These are phyloP conservation scores for Beauveria rudraprayagi DNA, from an alignment of 2,329 filamentous ascomycete species.

Conservation along the genomic window DNA sequence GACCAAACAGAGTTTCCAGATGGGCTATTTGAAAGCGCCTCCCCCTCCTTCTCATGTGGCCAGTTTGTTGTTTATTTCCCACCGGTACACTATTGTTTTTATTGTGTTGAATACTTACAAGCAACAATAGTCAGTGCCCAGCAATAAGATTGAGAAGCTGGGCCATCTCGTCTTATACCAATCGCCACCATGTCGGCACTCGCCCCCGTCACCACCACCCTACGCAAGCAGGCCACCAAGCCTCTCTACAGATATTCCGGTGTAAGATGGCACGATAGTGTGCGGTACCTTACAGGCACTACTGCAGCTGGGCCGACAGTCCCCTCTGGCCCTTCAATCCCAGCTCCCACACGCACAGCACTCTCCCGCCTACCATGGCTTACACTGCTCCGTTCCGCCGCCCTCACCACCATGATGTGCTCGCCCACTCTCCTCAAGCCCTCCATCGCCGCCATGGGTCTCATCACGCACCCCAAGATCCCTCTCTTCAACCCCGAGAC, in stretches of 20 bases:
- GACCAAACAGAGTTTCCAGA: slow-evolving; percentile 5
- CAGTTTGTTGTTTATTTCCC: neutral
- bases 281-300: slow-evolving; percentile 9
- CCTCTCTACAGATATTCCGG: slow-evolving; percentile 10
- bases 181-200: slow-evolving; percentile 8
- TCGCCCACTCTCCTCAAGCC: slow-evolving; percentile 18
- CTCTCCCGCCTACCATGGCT: slow-evolving; percentile 17
- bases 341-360: slow-evolving; percentile 7
- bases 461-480: slow-evolving; percentile 24
- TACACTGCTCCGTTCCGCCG: slow-evolving; percentile 18
- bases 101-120: neutral
- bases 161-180: slow-evolving; percentile 1
- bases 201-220: neutral
- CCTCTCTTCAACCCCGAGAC: slow-evolving; percentile 37
- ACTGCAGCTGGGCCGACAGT: slow-evolving; percentile 3
- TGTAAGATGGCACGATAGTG: slow-evolving; percentile 7
- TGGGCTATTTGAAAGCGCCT: slow-evolving; percentile 9
- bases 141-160: neutral
- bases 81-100: neutral
- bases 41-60: neutral
- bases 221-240: slow-evolving; percentile 2
- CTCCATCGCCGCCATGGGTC: slow-evolving; percentile 18
- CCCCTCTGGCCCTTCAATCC: neutral
- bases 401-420: slow-evolving; percentile 21
- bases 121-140: neutral